Evolutionary conservation across 1,139 yeast genomes (phyloP), one percentile per base, ranked within the genome.

Genomic region (Taphrina pruni): DNA sequence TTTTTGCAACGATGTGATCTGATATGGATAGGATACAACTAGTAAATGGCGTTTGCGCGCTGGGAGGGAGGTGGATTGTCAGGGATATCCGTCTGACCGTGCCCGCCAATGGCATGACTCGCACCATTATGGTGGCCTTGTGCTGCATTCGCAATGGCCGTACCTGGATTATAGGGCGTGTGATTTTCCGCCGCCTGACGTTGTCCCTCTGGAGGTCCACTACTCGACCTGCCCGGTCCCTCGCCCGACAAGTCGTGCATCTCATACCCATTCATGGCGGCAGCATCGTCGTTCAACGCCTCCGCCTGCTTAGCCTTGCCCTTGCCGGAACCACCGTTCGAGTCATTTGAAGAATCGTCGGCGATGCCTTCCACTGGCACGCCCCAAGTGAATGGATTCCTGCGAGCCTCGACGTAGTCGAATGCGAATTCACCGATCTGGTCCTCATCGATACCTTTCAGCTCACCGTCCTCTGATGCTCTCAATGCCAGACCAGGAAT

Each of bases 381-480:
- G 36, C 68, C 68, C 87, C 88, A 90, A 74, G 91, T 90, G 76
- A 89, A 84, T 80, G 89, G 93, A 79, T 93, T 97, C 78, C 98
- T 86, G 79, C 98, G 86, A 26, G 93, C 96, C 81, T 94, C 99
- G 71, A 94, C 97, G 77, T 92, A 94, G 80, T 94, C 98, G 78
- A 93, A 94, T 32, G 99, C 99, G 80, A 94, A 94, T 79, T 94
- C 98, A 68, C 99, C 99, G 74, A 94, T 90, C 81, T 94, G 97
- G 79, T 91, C 97, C 78, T 94, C 98, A 78, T 94, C 99, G 80
- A 92, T 86, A 72, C 99, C 99, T 41, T 83, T 82, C 74, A 88
- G 90, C 79, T 94, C 99, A 20, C 88, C 97, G 66, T 88, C 88
- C 77, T 90, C 96, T 72, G 86, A 84, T 9, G 91, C 90, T 75